A percentile compares a stretch with the other conserved stretches of the same genome.
Conservation (phyloP, 179 eudicot genomes). For the Amaranthus tricolor region DNA sequence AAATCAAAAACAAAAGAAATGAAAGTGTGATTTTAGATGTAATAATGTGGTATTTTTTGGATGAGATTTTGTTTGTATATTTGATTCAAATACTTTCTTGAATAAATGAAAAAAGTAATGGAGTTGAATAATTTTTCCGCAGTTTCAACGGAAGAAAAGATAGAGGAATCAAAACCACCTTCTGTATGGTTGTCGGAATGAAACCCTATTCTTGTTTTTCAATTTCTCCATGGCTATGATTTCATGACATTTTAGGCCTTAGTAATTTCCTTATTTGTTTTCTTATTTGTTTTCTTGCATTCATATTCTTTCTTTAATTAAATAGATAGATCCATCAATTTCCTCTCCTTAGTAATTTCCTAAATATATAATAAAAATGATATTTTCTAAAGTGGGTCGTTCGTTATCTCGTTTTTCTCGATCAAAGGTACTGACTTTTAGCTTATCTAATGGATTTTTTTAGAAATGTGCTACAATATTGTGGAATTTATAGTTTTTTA, state of each 20-base stretch:
- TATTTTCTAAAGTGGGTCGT: constrained; percentile 50
- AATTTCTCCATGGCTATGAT: constrained; percentile 4
- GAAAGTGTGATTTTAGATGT: no score
- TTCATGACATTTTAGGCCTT: constrained; percentile 7
- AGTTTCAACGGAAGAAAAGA: background rate
- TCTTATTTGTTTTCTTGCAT: background rate
- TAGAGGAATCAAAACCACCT: background rate
- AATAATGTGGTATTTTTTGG: no score
- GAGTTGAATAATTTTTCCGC: background rate
- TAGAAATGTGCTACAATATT: constrained; percentile 2
- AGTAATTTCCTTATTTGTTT: no score
- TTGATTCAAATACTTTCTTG: no score
- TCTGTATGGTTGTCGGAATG: background rate
- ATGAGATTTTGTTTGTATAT: no score
- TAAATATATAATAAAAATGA: constrained; percentile 32
- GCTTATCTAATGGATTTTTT: background rate
- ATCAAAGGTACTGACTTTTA: constrained; percentile 32
- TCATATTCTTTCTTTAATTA: background rate
- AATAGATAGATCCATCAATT: constrained; percentile 15
- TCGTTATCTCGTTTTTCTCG: constrained; percentile 65
- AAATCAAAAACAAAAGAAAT: no score
- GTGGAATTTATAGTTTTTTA: background rate
- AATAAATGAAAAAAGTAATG: background rate
- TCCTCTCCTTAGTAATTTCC: constrained; percentile 6
- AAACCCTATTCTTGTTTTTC: constrained; percentile 11